Conservation (phyloP, 1,139 yeast species). For the Zygotorulaspora mrakii region DNA sequence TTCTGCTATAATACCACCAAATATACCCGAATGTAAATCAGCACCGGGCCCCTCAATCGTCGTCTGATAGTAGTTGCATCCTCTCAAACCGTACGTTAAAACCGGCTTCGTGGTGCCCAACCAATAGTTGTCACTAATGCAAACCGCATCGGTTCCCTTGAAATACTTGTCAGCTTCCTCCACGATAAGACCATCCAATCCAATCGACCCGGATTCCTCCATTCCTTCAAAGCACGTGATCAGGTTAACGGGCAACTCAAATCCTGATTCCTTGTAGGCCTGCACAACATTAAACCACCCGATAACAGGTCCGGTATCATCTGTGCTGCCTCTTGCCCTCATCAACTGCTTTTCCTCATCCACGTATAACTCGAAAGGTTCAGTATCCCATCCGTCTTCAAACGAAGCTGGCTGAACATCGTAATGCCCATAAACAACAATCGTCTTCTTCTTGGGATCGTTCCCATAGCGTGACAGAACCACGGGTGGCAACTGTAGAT, state of each 20-base stretch:
- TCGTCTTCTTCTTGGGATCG: constrained; percentile 78
- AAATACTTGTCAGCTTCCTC: constrained; percentile 76
- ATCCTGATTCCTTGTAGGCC: constrained; percentile 79
- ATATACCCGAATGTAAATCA: constrained; percentile 94
- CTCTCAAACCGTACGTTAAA: constrained; percentile 94
- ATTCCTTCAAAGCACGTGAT: constrained; percentile 95
- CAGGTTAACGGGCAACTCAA: constrained; percentile 90
- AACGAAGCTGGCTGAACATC: constrained; percentile 94
- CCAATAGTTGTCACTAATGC: constrained; percentile 98
- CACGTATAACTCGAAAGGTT: constrained; percentile 74
- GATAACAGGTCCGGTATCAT: constrained; percentile 96
- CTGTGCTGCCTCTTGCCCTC: constrained; percentile 93
- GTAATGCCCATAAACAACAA: constrained; percentile 91
- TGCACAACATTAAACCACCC: constrained; percentile 94
- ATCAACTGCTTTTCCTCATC: constrained; percentile 49
- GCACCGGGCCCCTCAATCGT: constrained; percentile 88
- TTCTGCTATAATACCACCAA: constrained; percentile 96
- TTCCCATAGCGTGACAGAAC: constrained; percentile 82
- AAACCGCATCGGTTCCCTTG: constrained; percentile 85
- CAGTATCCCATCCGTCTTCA: constrained; percentile 95
- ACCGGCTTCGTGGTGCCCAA: constrained; percentile 95
- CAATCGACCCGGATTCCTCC: constrained; percentile 97
- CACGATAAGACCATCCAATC: constrained; percentile 78
- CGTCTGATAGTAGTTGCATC: constrained; percentile 89
- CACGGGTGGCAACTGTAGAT: constrained; percentile 82